A percentile compares a stretch with the other conserved stretches of the same genome.
phyloP scores from a whole-genome alignment of 75 land plant genomes.

The Adiantum capillusveneris region DNA sequence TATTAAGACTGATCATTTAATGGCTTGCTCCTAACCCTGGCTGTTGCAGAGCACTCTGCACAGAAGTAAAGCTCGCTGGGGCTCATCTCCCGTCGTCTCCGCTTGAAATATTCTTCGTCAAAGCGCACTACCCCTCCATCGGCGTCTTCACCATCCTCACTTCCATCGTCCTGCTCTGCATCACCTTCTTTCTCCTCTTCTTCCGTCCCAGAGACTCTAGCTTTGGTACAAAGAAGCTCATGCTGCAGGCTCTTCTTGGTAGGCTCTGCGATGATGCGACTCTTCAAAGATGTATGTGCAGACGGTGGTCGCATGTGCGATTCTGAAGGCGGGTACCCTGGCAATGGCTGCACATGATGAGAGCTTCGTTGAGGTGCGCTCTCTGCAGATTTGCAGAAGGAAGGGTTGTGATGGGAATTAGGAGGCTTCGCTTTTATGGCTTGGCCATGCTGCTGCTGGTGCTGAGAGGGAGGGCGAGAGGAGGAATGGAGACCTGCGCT shows the following conservation, averaged over 20 bases:
- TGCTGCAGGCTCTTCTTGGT: no score
- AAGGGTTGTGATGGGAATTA: neutral
- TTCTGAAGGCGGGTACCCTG: no score
- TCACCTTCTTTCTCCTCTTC: no score
- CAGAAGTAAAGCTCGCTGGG: conserved; percentile 1
- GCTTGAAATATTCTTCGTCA: neutral
- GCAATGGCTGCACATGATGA: no score
- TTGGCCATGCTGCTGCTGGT: neutral
- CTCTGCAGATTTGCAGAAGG: neutral
- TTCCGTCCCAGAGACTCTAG: no score
- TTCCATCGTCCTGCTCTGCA: no score
- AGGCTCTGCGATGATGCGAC: no score
- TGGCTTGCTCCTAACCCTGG: neutral
- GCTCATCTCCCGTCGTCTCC: conserved; percentile 4
- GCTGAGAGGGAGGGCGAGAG: neutral
- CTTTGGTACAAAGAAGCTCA: no score
- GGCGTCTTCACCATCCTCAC: neutral
- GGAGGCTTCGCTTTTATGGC: neutral
- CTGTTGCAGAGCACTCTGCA: neutral
- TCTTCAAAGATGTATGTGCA: no score
- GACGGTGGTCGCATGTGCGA: no score
- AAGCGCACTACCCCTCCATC: neutral
- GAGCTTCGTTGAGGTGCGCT: neutral
- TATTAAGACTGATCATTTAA: no score
- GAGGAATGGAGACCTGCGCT: neutral